phyloP scores from a whole-genome alignment of 352 stramenopile species.

The Globisporangium canariense region DNA sequence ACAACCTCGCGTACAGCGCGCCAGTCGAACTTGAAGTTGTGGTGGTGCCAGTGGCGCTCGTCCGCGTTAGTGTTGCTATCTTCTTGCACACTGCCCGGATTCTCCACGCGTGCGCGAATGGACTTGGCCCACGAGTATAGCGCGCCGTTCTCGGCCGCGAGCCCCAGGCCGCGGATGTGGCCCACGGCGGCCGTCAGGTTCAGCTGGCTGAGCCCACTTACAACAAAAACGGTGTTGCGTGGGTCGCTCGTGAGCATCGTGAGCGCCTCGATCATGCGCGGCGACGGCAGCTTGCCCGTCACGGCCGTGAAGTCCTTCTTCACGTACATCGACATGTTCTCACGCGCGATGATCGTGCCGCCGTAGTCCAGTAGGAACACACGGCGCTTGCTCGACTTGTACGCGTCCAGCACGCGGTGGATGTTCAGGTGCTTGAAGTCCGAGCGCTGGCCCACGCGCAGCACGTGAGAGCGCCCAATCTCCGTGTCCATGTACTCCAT shows the following conservation, averaged over 20 bases:
- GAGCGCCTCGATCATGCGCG: conserved; percentile 88
- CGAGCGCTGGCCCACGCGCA: conserved; percentile 57
- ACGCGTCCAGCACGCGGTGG: conserved; percentile 79
- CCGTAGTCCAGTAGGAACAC: conserved; percentile 98
- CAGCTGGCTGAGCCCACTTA: conserved; percentile 91
- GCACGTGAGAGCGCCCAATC: conserved; percentile 68
- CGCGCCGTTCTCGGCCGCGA: conserved; percentile 94
- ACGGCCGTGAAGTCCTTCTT: conserved; percentile 95
- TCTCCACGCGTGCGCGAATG: conserved; percentile 42
- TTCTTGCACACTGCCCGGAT: conserved; percentile 11
- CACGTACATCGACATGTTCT: conserved; percentile 94
- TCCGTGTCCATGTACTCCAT: conserved; percentile 89
- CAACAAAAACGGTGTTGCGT: conserved; percentile 97
- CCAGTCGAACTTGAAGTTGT: conserved; percentile 89
- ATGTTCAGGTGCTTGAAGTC: conserved; percentile 88
- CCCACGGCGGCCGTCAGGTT: conserved; percentile 91
- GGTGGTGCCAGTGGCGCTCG: conserved; percentile 70
- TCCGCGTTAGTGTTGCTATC: conserved; percentile 18
- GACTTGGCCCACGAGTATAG: conserved; percentile 89
- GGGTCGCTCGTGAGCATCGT: conserved; percentile 87
- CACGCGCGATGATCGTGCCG: conserved; percentile 91
- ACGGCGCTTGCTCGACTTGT: conserved; percentile 77
- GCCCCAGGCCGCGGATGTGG: conserved; percentile 89
- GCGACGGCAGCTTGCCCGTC: conserved; percentile 90
- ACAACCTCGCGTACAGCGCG: conserved; percentile 88